Evolutionary conservation across 2,329 filamentous ascomycete species (phyloP).

Genomic region (Furcasterigmium sp.): DNA sequence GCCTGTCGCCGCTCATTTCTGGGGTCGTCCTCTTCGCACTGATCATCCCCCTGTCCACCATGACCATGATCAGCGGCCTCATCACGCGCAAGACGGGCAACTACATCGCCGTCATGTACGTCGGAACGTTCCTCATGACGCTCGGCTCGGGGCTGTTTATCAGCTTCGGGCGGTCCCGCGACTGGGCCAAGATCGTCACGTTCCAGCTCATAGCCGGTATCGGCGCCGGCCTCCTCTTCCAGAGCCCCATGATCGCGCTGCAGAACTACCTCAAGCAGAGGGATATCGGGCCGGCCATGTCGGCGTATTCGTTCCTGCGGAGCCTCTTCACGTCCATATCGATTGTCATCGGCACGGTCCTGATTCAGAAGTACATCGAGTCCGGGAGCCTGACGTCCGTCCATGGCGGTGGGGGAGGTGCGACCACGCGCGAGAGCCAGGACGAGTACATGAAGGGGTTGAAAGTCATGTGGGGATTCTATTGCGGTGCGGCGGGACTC

Average conservation of each 20-base stretch:
- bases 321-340: slow-evolving; percentile 51
- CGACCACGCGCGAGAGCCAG: not conserved
- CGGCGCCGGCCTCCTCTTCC: slow-evolving; percentile 48
- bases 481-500: not conserved
- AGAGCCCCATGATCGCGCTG: slow-evolving; percentile 47
- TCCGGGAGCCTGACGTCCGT: slow-evolving; percentile 1
- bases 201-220: slow-evolving; percentile 45
- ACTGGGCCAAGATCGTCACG: slow-evolving; percentile 40
- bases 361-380: slow-evolving; percentile 40
- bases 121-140: slow-evolving; percentile 47
- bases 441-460: not conserved
- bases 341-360: slow-evolving; percentile 53
- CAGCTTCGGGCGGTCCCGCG: slow-evolving; percentile 43
- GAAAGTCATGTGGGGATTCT: slow-evolving; percentile 8
- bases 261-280: slow-evolving; percentile 42
- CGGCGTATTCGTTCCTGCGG: slow-evolving; percentile 47
- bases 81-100: slow-evolving; percentile 59
- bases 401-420: not conserved
- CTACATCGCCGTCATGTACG: slow-evolving; percentile 52
- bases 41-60: slow-evolving; percentile 22
- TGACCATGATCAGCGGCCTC: slow-evolving; percentile 18
- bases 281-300: slow-evolving; percentile 49
- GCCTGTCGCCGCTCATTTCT: slow-evolving; percentile 44
- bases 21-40: slow-evolving; percentile 46
- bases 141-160: slow-evolving; percentile 55